Base-by-base conservation (phyloP, 2,329 filamentous ascomycete species). In the Leptodontidium sp. region DNA sequence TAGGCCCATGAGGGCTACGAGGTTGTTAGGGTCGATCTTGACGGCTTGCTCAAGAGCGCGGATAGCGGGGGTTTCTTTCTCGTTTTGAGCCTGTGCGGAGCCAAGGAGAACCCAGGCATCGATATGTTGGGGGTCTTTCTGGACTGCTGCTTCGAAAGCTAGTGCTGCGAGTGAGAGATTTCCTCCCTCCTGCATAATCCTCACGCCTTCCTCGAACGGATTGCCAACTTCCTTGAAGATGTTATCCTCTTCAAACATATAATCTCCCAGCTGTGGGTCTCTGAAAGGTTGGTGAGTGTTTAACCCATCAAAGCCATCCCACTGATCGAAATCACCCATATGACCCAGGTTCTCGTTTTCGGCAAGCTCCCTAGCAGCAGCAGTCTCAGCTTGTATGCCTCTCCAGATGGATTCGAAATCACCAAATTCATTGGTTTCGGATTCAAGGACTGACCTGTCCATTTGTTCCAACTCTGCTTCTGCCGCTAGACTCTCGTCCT, bases 11-110 rank as follows among this genome's bases (percentile, higher is more conserved):
- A 99, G 86, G 0, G 94, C 95, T 69, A 93, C 88, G 24, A 97
- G 86, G 78, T 97, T 98, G 76, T 89, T 90, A 0, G 94, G 91
- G 76, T 98, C 94, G 35, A 96, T 85, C 80, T 94, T 95, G 72
- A 98, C 83, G 0, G 95, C 94, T 79, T 96, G 92, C 80, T 98
- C 95, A 69, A 98, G 85, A 2, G 96, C 96, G 43, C 96, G 91
- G 73, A 99, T 98, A 2, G 96, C 96, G 0, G 96, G 95, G 9
- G 93, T 92, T 80, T 99, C 96, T 83, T 99, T 99, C 81, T 99
- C 96, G 80, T 99, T 99, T 80, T 99, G 96, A 24, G 96, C 96
- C 82, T 99, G 96, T 21, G 94, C 93, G 65, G 91, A 91, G 64
- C 96, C 96, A 40, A 99, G 88, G 76, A 94, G 91, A 11, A 94